Evolutionary conservation across 768 basidiomycete genomes (phyloP).

Genomic region (Xerocomus brunneocitrinus): DNA sequence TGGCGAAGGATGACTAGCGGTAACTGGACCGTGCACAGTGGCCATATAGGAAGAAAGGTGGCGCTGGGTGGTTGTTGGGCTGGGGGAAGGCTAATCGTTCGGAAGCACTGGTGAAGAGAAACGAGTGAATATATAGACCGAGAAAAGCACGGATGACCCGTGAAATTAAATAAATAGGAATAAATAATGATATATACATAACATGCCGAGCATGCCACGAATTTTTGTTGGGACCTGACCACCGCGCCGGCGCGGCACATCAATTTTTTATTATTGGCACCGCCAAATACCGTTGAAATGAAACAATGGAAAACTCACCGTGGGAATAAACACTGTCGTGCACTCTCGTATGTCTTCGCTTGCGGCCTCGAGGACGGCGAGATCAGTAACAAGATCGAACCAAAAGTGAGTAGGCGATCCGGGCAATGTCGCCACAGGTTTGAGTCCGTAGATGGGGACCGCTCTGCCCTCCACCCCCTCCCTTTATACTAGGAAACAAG

Average conservation of each 20-base stretch:
- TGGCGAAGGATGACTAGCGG: slow-evolving; percentile 27
- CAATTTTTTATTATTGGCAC: slow-evolving; percentile 27
- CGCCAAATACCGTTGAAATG: slow-evolving; percentile 24
- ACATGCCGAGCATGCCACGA: slow-evolving; percentile 24
- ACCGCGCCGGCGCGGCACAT: slow-evolving; percentile 22
- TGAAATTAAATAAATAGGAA: background rate
- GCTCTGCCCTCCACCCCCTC: slow-evolving; percentile 2
- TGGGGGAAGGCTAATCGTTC: slow-evolving; percentile 15
- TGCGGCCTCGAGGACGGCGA: slow-evolving; percentile 31
- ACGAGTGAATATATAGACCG: slow-evolving; percentile 23
- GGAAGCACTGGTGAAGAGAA: slow-evolving; percentile 10
- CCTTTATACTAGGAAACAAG: slow-evolving; percentile 18
- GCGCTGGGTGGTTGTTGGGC: slow-evolving; percentile 8
- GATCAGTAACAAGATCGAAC: slow-evolving; percentile 21
- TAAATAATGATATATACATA: slow-evolving; percentile 10
- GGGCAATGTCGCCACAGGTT: slow-evolving; percentile 9
- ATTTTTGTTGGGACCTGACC: slow-evolving; percentile 19
- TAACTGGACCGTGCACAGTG: slow-evolving; percentile 29
- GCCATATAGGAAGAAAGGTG: slow-evolving; percentile 28
- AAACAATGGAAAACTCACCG: slow-evolving; percentile 32
- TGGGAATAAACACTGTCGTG: slow-evolving; percentile 15
- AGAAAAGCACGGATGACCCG: background rate
- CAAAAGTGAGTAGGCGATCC: background rate
- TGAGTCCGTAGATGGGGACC: background rate
- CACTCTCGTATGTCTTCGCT: slow-evolving; percentile 25